A percentile compares a stretch with the other conserved stretches of the same genome.
phyloP scores from a whole-genome alignment of 306 rosid species.

The Sphenostylis stenocarpa region DNA sequence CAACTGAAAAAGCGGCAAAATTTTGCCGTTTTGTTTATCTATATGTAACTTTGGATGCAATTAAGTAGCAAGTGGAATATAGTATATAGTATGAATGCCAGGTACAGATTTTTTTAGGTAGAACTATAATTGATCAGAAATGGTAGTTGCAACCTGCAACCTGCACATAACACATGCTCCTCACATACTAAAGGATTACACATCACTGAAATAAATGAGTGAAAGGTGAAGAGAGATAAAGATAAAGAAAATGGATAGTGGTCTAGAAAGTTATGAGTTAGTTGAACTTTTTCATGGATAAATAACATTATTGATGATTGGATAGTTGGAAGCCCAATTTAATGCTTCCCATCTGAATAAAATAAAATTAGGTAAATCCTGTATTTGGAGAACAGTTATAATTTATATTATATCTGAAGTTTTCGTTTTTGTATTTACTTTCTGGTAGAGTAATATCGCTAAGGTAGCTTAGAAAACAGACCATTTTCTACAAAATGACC shows the following conservation, averaged over 20 bases:
- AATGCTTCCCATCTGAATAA: not conserved
- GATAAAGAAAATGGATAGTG: not conserved
- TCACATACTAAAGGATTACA: not conserved
- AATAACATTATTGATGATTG: not conserved
- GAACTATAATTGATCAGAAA: not conserved
- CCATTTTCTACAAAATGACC: not conserved
- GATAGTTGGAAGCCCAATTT: not conserved
- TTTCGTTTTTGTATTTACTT: not conserved
- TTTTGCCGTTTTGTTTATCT: not conserved
- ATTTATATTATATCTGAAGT: not conserved
- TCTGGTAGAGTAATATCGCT: not conserved
- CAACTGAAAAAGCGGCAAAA: not conserved
- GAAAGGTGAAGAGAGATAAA: not conserved
- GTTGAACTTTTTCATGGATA: not conserved
- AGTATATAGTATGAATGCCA: not conserved
- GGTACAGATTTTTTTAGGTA: not conserved
- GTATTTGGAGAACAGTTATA: not conserved
- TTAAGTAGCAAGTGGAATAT: not conserved
- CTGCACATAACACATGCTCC: too few relatives aligned
- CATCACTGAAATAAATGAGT: conserved; percentile 14
- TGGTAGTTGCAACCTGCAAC: conserved; percentile 16
- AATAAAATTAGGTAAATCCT: not conserved
- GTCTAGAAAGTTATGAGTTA: not conserved
- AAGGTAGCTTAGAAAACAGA: not conserved
- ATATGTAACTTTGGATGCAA: not conserved